Evolutionary conservation across 352 stramenopile species (phyloP).

Genomic region (Globisporangium alternatum): DNA sequence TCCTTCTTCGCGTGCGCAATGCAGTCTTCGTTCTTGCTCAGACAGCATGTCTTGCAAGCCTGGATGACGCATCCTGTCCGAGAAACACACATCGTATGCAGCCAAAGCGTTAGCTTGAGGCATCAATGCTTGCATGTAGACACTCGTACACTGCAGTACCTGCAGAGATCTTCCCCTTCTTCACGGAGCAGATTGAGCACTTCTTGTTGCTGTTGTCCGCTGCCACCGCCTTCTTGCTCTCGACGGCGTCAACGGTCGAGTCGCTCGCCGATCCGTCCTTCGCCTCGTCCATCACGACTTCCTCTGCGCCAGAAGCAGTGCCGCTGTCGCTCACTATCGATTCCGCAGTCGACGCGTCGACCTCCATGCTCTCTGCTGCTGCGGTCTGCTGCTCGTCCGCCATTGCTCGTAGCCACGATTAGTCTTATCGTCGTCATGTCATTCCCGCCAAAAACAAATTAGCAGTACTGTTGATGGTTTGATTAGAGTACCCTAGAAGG

Average conservation of each 20-base stretch:
- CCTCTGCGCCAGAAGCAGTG: background rate
- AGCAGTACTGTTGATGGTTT: background rate
- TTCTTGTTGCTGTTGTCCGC: slow-evolving; percentile 14
- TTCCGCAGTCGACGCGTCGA: background rate
- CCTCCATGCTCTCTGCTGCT: slow-evolving; percentile 8
- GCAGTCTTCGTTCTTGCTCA: slow-evolving; percentile 39
- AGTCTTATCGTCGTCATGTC: background rate
- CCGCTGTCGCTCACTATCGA: background rate
- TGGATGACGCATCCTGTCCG: slow-evolving; percentile 36
- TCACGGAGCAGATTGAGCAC: slow-evolving; percentile 44
- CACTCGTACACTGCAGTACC: background rate
- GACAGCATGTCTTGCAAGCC: slow-evolving; percentile 75
- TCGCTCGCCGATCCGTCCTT: slow-evolving; percentile 4
- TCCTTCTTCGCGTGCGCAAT: slow-evolving; percentile 35
- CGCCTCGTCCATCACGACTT: background rate
- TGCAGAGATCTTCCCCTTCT: slow-evolving; percentile 28
- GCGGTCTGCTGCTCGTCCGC: background rate
- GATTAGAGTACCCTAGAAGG: background rate
- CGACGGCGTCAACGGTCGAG: slow-evolving; percentile 7
- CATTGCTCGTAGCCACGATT: background rate
- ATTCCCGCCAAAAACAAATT: slow-evolving; percentile 15
- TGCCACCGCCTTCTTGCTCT: slow-evolving; percentile 17
- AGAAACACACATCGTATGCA: background rate
- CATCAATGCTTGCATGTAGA: background rate
- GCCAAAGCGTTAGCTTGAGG: background rate